Percentiles rank a stretch among this genome's conserved stretches.
These are phyloP conservation scores for Hanseniaspora pseudoguilliermondii DNA, from an alignment of 805 yeast species.

Conservation along the genomic window DNA sequence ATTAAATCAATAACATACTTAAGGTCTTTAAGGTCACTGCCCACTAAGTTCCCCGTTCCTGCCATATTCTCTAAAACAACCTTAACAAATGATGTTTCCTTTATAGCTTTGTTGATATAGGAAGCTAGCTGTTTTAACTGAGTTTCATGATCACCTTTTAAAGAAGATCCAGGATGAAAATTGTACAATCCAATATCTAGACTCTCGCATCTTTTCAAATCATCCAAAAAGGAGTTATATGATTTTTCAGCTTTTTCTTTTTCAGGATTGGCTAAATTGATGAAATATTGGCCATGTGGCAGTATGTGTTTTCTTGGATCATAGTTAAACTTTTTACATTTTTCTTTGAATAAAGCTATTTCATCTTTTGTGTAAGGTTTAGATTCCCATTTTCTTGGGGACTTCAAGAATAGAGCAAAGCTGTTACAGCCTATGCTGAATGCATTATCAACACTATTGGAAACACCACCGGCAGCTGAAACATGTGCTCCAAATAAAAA, in stretches of 20 bases:
- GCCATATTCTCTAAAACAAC: slow-evolving; percentile 96
- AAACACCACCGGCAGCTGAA: slow-evolving; percentile 65
- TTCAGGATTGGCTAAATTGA: slow-evolving; percentile 87
- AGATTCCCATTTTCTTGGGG: slow-evolving; percentile 84
- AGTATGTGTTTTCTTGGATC: slow-evolving; percentile 66
- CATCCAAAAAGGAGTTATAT: slow-evolving; percentile 69
- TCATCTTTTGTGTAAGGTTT: slow-evolving; percentile 62
- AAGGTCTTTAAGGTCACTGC: slow-evolving; percentile 67
- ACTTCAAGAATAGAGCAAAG: slow-evolving; percentile 81
- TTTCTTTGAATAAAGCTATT: slow-evolving; percentile 46
- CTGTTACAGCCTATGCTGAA: slow-evolving; percentile 48
- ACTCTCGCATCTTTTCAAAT: slow-evolving; percentile 72
- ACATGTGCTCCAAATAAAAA: slow-evolving; percentile 84
- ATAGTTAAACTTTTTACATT: slow-evolving; percentile 52
- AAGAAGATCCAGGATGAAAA: slow-evolving; percentile 84
- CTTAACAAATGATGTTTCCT: slow-evolving; percentile 63
- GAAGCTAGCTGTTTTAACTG: slow-evolving; percentile 62
- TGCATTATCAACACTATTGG: slow-evolving; percentile 53
- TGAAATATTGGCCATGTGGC: slow-evolving; percentile 92
- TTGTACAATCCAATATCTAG: slow-evolving; percentile 77
- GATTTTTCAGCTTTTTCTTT: slow-evolving; percentile 64
- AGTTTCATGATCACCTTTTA: slow-evolving; percentile 53
- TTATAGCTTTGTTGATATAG: slow-evolving; percentile 66
- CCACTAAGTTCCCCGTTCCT: slow-evolving; percentile 86
- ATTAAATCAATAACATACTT: slow-evolving; percentile 60